Percentiles rank a stretch among this genome's conserved stretches.
These are phyloP conservation scores for Garcia nutans DNA, from an alignment of 345 rosid species.

Conservation along the genomic window DNA sequence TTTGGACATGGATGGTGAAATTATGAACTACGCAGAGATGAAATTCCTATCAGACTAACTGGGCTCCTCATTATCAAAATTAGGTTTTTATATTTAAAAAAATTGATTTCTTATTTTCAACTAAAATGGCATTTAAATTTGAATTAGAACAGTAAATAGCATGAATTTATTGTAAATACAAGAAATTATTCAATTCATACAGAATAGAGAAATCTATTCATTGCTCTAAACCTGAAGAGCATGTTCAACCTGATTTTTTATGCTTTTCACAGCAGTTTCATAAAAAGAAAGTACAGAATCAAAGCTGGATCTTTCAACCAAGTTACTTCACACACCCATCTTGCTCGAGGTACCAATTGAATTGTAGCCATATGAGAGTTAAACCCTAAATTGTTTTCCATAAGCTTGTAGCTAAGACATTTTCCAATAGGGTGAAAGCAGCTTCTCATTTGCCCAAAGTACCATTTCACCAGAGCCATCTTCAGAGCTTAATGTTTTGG, in stretches of 20 bases:
- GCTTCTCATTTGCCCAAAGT: neutral
- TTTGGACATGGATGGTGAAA: neutral
- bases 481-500: neutral
- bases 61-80: too few relatives aligned
- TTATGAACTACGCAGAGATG: too few relatives aligned
- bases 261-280: too few relatives aligned
- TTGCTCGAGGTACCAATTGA: neutral
- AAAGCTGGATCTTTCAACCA: neutral
- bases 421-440: neutral
- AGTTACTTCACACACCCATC: neutral
- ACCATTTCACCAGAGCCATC: neutral
- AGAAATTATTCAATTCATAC: neutral
- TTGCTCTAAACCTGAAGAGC: neutral
- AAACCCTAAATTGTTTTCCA: neutral
- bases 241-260: neutral
- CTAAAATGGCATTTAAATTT: too few relatives aligned
- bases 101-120: too few relatives aligned
- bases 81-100: too few relatives aligned
- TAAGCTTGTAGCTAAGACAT: neutral
- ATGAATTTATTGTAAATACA: too few relatives aligned
- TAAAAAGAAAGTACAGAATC: neutral
- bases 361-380: neutral
- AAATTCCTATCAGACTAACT: too few relatives aligned
- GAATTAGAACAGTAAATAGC: neutral
- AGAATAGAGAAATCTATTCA: neutral